Conservation (phyloP, 805 yeast genomes). For the Yamadazyma nakazawae region DNA sequence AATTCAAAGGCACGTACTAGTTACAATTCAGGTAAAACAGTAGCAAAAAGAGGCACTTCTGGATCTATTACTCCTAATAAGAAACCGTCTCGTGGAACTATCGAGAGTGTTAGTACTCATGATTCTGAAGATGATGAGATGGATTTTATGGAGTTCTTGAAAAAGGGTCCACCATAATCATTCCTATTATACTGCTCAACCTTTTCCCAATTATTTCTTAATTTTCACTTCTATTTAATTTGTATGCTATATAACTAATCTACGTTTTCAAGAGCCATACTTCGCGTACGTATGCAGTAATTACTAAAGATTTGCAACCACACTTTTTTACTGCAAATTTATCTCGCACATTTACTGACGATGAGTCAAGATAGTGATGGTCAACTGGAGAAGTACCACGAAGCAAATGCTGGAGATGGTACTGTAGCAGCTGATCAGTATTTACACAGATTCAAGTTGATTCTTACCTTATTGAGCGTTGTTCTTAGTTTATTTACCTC, state of each 20-base stretch:
- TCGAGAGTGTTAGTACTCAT: constrained; percentile 7
- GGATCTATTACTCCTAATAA: constrained; percentile 13
- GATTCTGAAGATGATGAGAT: constrained; percentile 31
- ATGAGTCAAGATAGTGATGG: not conserved
- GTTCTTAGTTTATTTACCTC: constrained; percentile 32
- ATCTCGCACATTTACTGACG: not conserved
- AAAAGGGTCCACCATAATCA: constrained; percentile 31
- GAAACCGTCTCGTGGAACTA: constrained; percentile 10
- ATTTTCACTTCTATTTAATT: not conserved
- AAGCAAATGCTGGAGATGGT: constrained; percentile 44
- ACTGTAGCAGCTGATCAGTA: constrained; percentile 35
- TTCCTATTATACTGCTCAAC: not conserved
- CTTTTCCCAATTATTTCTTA: not conserved
- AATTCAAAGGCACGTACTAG: constrained; percentile 9
- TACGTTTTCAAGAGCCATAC: no score
- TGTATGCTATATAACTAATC: not conserved
- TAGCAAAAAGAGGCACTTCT: constrained; percentile 10
- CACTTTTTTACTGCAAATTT: no score
- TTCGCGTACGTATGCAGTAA: no score
- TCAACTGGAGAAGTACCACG: constrained; percentile 21
- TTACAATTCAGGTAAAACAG: constrained; percentile 14
- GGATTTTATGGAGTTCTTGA: constrained; percentile 47
- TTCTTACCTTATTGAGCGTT: constrained; percentile 24
- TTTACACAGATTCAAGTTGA: constrained; percentile 25
- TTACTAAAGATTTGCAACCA: no score